Percentiles rank a stretch among this genome's conserved stretches.
phyloP scores from a whole-genome alignment of 495 filamentous ascomycete genomes.

The Pseudevernia furfuracea region DNA sequence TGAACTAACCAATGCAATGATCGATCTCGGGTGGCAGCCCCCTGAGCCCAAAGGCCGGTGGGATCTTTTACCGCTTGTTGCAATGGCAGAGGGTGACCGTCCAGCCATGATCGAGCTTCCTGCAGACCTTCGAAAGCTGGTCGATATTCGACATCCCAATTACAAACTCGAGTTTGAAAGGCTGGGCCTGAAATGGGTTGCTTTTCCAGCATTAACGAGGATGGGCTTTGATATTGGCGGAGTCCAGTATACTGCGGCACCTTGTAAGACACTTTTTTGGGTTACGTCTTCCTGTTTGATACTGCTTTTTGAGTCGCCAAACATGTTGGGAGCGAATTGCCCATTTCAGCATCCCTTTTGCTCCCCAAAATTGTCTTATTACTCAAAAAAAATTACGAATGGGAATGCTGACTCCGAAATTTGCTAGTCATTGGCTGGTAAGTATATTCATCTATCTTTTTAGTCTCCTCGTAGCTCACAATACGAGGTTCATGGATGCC shows the following conservation, averaged over 20 bases:
- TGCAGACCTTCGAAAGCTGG: slow-evolving; percentile 12
- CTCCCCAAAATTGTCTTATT: too few species aligned
- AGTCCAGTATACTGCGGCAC: slow-evolving; percentile 30
- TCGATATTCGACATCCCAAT: slow-evolving; percentile 27
- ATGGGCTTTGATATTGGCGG: slow-evolving; percentile 31
- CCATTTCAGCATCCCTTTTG: too few species aligned
- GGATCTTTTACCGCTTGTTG: slow-evolving; percentile 30
- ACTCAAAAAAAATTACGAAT: too few species aligned
- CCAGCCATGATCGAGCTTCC: slow-evolving; percentile 26
- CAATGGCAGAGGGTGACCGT: slow-evolving; percentile 28
- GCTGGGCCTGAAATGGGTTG: slow-evolving; percentile 27
- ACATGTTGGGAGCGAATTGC: too few species aligned
- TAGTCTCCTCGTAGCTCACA: not conserved
- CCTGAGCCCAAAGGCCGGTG: slow-evolving; percentile 24
- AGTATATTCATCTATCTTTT: not conserved
- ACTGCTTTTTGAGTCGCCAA: too few species aligned
- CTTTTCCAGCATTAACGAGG: slow-evolving; percentile 25
- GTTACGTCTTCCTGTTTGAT: too few species aligned
- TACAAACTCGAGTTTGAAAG: slow-evolving; percentile 22
- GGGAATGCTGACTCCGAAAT: too few species aligned
- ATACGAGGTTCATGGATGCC: slow-evolving; percentile 27
- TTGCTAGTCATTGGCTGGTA: slow-evolving; percentile 32
- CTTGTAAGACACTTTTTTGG: too few species aligned
- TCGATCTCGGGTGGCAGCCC: slow-evolving; percentile 28
- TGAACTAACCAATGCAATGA: slow-evolving; percentile 24